A percentile compares a stretch with the other conserved stretches of the same genome.
Evolutionary conservation across 768 basidiomycete species (phyloP).

Genomic region (Termitomyces heimii): DNA sequence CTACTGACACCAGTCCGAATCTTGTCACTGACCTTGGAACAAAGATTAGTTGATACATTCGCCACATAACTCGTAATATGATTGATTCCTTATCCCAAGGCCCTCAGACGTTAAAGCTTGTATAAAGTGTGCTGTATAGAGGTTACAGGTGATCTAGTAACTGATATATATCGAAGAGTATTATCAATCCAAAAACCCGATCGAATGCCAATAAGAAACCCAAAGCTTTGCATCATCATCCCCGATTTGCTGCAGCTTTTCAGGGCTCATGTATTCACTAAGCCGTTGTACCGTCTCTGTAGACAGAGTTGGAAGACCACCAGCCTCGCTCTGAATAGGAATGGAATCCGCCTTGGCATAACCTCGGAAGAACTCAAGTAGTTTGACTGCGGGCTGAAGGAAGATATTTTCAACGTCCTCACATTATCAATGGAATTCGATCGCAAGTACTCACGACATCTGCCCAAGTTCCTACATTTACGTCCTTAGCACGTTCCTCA

Average conservation of each 20-base stretch:
- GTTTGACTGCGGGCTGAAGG: slow-evolving; percentile 26
- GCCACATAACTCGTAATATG: neutral
- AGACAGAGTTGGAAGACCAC: slow-evolving; percentile 3
- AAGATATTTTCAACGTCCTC: neutral
- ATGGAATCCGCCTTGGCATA: slow-evolving; percentile 11
- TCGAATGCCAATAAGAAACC: slow-evolving; percentile 6
- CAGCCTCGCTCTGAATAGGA: neutral
- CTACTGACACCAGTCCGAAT: slow-evolving; percentile 25
- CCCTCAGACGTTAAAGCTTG: neutral
- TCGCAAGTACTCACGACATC: neutral
- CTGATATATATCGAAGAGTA: neutral
- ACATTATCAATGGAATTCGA: neutral
- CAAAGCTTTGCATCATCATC: slow-evolving; percentile 2
- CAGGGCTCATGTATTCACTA: neutral
- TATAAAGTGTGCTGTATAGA: neutral
- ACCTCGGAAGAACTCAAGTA: slow-evolving; percentile 27
- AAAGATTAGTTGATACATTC: slow-evolving; percentile 13
- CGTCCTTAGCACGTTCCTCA: slow-evolving; percentile 5
- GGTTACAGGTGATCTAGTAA: neutral
- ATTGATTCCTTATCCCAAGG: too few species aligned
- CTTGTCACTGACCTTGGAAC: slow-evolving; percentile 8
- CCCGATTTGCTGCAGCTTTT: neutral
- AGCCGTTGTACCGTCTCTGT: neutral
- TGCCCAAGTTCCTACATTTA: neutral
- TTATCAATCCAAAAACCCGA: neutral